Evolutionary conservation across 805 yeast genomes (phyloP), one percentile per base, ranked within the genome.

Genomic region (Brettanomyces bruxellensis): DNA sequence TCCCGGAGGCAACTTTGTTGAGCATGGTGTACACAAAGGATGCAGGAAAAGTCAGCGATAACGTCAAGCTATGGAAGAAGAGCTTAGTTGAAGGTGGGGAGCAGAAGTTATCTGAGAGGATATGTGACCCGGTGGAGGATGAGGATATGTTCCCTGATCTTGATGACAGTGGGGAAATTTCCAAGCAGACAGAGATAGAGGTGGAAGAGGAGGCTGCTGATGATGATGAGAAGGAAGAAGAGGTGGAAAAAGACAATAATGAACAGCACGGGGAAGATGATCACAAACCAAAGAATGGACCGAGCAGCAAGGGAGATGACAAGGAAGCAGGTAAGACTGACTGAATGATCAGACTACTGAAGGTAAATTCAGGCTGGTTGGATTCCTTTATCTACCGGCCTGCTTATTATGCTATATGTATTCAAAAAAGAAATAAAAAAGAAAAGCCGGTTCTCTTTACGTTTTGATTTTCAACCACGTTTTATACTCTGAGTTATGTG

Each of bases 1-100:
- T 71, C 49, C 72, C 95, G 1, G 99, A 93, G 65, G 96, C 96
- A 32, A 76, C 96, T 2, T 61, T 93, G 51, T 76, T 93, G 52
- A 85, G 85, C 35, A 70, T 75, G 41, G 82, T 93, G 35, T 93
- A 88, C 60, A 79, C 80, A 38, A 71, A 68, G 14, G 68, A 69
- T 45, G 45, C 55, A 23, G 71, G 69, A 9, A 61, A 59, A 13
- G 62, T 81, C 25, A 61, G 68, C 30, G 62, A 67, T 24, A 63
- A 75, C 23, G 77, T 86, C 34, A 66, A 68, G 11, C 61, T 67
- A 47, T 91, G 99, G 98, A 86, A 85, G 64, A 63, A 70, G 13
- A 62, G 71, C 40, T 71, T 91, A 48, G 58, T 45, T 2, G 57
- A 65, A 12, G 64, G 68, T 36, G 85, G 83, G 37, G 80, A 84